Evolutionary conservation across 2,329 filamentous ascomycete species (phyloP).

Genomic region (Camptophora hylomeconis): DNA sequence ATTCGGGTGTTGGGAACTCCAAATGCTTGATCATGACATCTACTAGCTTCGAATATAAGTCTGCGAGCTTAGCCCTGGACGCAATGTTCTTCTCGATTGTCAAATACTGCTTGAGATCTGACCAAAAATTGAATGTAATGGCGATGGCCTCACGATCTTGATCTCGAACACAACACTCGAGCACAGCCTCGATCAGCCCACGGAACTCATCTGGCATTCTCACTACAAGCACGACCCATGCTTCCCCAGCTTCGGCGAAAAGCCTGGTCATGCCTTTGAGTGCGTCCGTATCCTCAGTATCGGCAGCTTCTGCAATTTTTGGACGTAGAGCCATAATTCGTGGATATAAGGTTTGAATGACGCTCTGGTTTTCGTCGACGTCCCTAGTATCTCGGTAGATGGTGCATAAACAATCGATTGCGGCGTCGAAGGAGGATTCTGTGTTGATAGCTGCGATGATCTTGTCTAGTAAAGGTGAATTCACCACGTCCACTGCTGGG

Average conservation of each 20-base stretch:
- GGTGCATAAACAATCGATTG: slow-evolving; percentile 82
- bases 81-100: slow-evolving; percentile 81
- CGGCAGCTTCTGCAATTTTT: slow-evolving; percentile 60
- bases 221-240: slow-evolving; percentile 87
- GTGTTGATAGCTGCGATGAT: slow-evolving; percentile 65
- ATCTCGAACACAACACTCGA: slow-evolving; percentile 84
- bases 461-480: slow-evolving; percentile 70
- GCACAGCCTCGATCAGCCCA: slow-evolving; percentile 70
- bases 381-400: slow-evolving; percentile 87
- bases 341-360: slow-evolving; percentile 73
- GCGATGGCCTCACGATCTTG: slow-evolving; percentile 83
- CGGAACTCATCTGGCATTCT: slow-evolving; percentile 71
- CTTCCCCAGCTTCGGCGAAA: slow-evolving; percentile 83
- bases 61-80: slow-evolving; percentile 61
- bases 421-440: slow-evolving; percentile 70
- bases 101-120: slow-evolving; percentile 92
- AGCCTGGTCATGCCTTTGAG: slow-evolving; percentile 83
- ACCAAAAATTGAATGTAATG: slow-evolving; percentile 95
- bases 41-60: slow-evolving; percentile 78
- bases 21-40: slow-evolving; percentile 87
- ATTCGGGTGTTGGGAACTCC: slow-evolving; percentile 68
- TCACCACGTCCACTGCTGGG: slow-evolving; percentile 67
- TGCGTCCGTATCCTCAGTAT: slow-evolving; percentile 70
- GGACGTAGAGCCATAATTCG: slow-evolving; percentile 63
- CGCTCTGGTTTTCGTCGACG: slow-evolving; percentile 74